Percentiles rank a stretch among this genome's conserved stretches.
Conservation (phyloP, 176 grass and related monocot genomes). For the Poa pratensis region DNA sequence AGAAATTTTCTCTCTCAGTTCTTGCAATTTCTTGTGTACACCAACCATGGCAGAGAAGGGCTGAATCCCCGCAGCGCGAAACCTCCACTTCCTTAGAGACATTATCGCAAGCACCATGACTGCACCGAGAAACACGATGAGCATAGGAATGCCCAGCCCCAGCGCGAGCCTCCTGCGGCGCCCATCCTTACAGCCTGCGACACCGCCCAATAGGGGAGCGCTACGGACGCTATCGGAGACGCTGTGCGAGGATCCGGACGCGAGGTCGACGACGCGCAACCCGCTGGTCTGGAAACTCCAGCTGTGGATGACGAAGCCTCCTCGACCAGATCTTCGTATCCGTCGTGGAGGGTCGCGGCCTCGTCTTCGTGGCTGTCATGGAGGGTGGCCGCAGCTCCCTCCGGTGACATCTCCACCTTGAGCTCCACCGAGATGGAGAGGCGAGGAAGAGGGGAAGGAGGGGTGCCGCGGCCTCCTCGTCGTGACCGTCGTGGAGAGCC, state of each 20-base stretch:
- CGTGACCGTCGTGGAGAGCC: too few species aligned
- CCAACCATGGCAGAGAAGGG: too few species aligned
- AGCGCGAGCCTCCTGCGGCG: conserved; percentile 35
- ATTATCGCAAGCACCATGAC: conserved; percentile 50
- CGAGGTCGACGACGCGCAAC: conserved; percentile 16
- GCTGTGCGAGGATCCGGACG: conserved; percentile 25
- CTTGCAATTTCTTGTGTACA: too few species aligned
- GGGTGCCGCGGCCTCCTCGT: too few species aligned
- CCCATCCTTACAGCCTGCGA: neutral
- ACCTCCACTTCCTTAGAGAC: conserved; percentile 42
- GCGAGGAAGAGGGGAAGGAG: too few species aligned
- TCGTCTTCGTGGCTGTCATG: too few species aligned
- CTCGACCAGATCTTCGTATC: neutral
- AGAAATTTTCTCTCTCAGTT: too few species aligned
- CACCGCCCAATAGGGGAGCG: neutral
- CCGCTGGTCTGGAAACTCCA: conserved; percentile 55
- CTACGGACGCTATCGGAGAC: conserved; percentile 33
- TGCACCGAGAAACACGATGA: conserved; percentile 28
- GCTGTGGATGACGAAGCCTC: conserved; percentile 46
- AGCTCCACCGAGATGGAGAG: too few species aligned
- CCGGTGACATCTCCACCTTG: too few species aligned
- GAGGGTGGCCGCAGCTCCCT: too few species aligned
- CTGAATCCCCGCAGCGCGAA: neutral
- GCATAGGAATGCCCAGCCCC: conserved; percentile 39
- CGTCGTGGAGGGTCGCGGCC: too few species aligned